Evolutionary conservation across 148 eudicot genomes (phyloP), one percentile per base, ranked within the genome.

Genomic region (Rhododendron ovatum): DNA sequence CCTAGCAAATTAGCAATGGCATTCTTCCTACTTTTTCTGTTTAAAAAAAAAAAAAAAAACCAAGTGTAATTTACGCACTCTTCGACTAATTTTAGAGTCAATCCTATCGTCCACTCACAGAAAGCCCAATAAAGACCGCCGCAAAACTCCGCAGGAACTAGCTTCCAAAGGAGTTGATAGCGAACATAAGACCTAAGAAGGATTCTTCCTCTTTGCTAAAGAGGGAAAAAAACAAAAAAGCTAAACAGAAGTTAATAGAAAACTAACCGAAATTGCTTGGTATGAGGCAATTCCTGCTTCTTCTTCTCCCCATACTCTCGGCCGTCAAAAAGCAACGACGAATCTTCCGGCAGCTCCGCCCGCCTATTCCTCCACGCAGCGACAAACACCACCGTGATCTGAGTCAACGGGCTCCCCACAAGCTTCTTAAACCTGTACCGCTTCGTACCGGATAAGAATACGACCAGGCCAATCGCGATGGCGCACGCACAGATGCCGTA

Each of bases 191-290:
- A 41, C 45, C 7, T 5, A 41, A 6, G 8, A 41, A 41, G 13
- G 11, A 55, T 55, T 55, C 61, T 55, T 61, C 57, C 20, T 61
- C 22, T 26, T 61, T 61, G n/a, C 67, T 22, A 1, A 61, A 61
- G 57, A 2, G 20, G 57, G 57, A 1, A 1, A 14, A 63, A 63
- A 67, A 28, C 13, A 10, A 3, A 8, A 65, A n/a, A 2, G 73
- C 33, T n/a, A 10, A 63, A 30, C 5, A 69, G 30, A 28, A 69
- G 15, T 17, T 6, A 63, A 65, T 30, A 13, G 15, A 17, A 57
- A 39, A 91, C 93, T 88, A 9, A 97, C 99, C 95, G 91, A 89
- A 87, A 95, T 67, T 94, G 91, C 77, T 93, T 93, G 94, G 91
- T 92, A 48, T 91, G 98, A 6, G 96, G 95, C 87, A 97, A 84